Conservation (phyloP, 495 filamentous ascomycete species). For the Echria macrotheca region DNA sequence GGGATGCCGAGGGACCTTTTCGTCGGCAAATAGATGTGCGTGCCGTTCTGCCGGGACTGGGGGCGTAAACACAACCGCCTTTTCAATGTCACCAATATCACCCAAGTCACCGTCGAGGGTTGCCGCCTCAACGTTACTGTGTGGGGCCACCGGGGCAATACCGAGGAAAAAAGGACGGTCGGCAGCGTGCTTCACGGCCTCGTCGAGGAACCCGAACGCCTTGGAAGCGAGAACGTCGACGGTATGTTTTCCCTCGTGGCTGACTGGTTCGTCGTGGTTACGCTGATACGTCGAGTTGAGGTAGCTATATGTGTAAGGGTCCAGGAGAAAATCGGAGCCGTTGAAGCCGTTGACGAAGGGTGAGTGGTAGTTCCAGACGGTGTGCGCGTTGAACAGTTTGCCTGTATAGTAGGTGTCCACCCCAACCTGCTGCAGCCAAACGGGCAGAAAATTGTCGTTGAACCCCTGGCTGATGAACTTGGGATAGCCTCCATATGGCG, state of each 20-base stretch:
- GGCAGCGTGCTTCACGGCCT: slow-evolving; percentile 44
- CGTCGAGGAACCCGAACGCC: slow-evolving; percentile 58
- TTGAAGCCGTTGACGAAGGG: slow-evolving; percentile 55
- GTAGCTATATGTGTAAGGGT: slow-evolving; percentile 68
- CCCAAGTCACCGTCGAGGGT: slow-evolving; percentile 1
- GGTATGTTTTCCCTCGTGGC: slow-evolving; percentile 52
- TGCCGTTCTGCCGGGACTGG: slow-evolving; percentile 49
- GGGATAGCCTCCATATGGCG: slow-evolving; percentile 63
- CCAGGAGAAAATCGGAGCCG: slow-evolving; percentile 60
- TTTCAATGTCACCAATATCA: slow-evolving; percentile 18
- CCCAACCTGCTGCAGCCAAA: slow-evolving; percentile 66
- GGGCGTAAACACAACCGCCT: slow-evolving; percentile 34
- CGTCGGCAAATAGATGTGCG: slow-evolving; percentile 42
- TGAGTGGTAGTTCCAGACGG: slow-evolving; percentile 50
- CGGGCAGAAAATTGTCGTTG: slow-evolving; percentile 60
- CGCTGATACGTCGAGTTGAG: slow-evolving; percentile 62
- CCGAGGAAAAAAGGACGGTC: slow-evolving; percentile 59
- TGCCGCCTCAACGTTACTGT: slow-evolving; percentile 46
- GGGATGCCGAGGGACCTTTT: slow-evolving; percentile 44
- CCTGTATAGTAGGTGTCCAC: slow-evolving; percentile 71
- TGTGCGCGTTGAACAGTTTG: slow-evolving; percentile 66
- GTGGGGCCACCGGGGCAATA: slow-evolving; percentile 62
- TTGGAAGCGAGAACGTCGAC: slow-evolving; percentile 60
- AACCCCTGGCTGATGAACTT: slow-evolving; percentile 62
- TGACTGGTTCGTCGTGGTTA: slow-evolving; percentile 53